phyloP scores from a whole-genome alignment of 169 alveolate genomes.

The Plasmodium vinckei region DNA sequence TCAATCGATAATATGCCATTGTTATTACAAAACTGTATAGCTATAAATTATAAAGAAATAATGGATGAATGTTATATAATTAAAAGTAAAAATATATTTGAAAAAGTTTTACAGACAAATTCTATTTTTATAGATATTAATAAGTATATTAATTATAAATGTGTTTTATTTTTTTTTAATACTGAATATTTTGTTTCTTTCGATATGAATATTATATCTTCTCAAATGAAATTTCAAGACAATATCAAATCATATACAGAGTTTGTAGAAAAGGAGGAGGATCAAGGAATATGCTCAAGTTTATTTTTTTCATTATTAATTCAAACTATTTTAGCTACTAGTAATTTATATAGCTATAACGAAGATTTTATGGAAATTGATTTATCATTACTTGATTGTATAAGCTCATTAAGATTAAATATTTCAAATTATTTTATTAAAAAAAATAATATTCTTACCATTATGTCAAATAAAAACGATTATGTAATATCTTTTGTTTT shows the following conservation, averaged over 20 bases:
- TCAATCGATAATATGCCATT: constrained; percentile 70
- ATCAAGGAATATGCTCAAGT: not conserved
- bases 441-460: constrained; percentile 16
- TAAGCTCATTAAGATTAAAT: constrained; percentile 16
- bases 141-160: constrained; percentile 36
- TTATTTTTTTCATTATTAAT: constrained; percentile 33
- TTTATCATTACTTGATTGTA: constrained; percentile 17
- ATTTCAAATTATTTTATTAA: constrained; percentile 36
- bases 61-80: constrained; percentile 50
- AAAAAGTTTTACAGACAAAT: constrained; percentile 35
- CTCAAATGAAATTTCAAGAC: not conserved
- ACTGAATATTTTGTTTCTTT: constrained; percentile 4
- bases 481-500: constrained; percentile 28
- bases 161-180: constrained; percentile 32
- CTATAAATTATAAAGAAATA: constrained; percentile 29
- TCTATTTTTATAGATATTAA: constrained; percentile 38
- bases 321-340: constrained; percentile 41
- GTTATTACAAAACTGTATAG: constrained; percentile 56
- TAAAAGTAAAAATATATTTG: constrained; percentile 54
- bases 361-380: constrained; percentile 26
- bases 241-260: not conserved
- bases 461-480: constrained; percentile 3
- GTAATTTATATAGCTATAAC: constrained; percentile 54
- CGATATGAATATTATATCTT: not conserved
- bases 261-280: not conserved